Percentiles rank a stretch among this genome's conserved stretches.
phyloP scores from a whole-genome alignment of 140 eudicot genomes.

The Erigeron philadelphicus region DNA sequence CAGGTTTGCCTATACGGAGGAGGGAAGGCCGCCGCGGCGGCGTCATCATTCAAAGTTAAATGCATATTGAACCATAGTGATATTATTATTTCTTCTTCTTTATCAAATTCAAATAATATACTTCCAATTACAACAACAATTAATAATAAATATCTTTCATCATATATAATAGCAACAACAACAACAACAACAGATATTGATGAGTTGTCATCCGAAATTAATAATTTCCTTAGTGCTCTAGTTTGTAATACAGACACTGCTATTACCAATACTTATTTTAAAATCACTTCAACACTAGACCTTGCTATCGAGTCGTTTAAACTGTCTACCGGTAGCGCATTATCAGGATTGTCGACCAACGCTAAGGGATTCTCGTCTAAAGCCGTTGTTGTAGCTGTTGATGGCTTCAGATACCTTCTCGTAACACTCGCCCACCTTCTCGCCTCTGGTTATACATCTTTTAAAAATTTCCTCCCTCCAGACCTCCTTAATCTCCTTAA shows the following conservation, averaged over 20 bases:
- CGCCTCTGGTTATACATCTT: slow-evolving; percentile 55
- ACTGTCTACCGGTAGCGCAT: slow-evolving; percentile 35
- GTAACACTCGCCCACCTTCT: slow-evolving; percentile 36
- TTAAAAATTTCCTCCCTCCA: slow-evolving; percentile 58
- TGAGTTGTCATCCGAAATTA: slow-evolving; percentile 35
- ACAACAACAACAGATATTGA: slow-evolving; percentile 21
- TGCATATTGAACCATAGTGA: slow-evolving; percentile 36
- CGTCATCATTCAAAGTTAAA: slow-evolving; percentile 20
- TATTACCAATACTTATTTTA: slow-evolving; percentile 38
- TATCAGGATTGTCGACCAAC: slow-evolving; percentile 41
- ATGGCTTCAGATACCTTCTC: slow-evolving; percentile 30
- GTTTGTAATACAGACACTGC: slow-evolving; percentile 48
- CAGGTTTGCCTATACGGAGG: slow-evolving; percentile 50
- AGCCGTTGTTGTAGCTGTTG: slow-evolving; percentile 40
- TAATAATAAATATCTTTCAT: slow-evolving; percentile 7
- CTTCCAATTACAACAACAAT: slow-evolving; percentile 29
- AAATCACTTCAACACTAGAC: slow-evolving; percentile 33
- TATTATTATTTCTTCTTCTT: not conserved
- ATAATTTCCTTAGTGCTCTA: slow-evolving; percentile 40
- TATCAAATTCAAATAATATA: slow-evolving; percentile 20
- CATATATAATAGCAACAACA: slow-evolving; percentile 18
- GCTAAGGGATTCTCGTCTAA: slow-evolving; percentile 55
- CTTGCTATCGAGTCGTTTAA: slow-evolving; percentile 44
- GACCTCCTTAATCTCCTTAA: slow-evolving; percentile 47
- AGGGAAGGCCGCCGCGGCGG: slow-evolving; percentile 25